Conservation (phyloP, 2,329 filamentous ascomycete species). For the Erysiphe neolycopersici region DNA sequence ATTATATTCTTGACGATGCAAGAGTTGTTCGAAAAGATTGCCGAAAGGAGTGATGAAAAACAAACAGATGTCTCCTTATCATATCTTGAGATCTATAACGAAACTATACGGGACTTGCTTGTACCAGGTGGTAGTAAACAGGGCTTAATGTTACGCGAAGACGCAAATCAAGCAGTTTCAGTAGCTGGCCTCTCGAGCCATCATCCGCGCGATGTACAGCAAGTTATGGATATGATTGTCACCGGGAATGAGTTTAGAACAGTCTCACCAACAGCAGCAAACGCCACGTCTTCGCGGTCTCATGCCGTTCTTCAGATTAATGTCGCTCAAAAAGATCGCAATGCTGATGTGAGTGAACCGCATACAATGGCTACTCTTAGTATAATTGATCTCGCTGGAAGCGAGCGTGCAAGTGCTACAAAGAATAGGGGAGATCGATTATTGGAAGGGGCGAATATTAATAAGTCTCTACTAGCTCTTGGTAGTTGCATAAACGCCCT, state of each 20-base stretch:
- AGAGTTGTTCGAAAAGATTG: conserved; percentile 87
- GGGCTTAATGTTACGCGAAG: conserved; percentile 76
- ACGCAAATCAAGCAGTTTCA: conserved; percentile 76
- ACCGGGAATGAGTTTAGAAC: conserved; percentile 83
- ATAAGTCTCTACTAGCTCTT: conserved; percentile 83
- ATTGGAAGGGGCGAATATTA: conserved; percentile 92
- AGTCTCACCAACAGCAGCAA: conserved; percentile 89
- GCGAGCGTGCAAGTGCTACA: conserved; percentile 82
- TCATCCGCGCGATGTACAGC: conserved; percentile 66
- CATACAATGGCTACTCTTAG: conserved; percentile 96
- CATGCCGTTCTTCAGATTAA: conserved; percentile 97
- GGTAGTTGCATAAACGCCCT: conserved; percentile 97
- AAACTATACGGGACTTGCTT: conserved; percentile 85
- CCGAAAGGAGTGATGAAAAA: conserved; percentile 66
- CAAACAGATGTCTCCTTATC: conserved; percentile 73
- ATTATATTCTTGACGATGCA: conserved; percentile 99
- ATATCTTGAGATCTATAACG: conserved; percentile 97
- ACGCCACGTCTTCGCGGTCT: conserved; percentile 88
- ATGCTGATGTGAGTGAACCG: conserved; percentile 75
- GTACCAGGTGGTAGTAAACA: conserved; percentile 56
- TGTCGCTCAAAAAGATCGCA: conserved; percentile 76
- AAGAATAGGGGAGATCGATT: conserved; percentile 86
- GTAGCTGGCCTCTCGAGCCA: conserved; percentile 80
- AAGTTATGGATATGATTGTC: conserved; percentile 99
- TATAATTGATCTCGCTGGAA: conserved; percentile 92